A percentile compares a stretch with the other conserved stretches of the same genome.
These are phyloP conservation scores for Dictyostelium discoideum DNA, from an alignment of 78 protist genomes.

Conservation along the genomic window DNA sequence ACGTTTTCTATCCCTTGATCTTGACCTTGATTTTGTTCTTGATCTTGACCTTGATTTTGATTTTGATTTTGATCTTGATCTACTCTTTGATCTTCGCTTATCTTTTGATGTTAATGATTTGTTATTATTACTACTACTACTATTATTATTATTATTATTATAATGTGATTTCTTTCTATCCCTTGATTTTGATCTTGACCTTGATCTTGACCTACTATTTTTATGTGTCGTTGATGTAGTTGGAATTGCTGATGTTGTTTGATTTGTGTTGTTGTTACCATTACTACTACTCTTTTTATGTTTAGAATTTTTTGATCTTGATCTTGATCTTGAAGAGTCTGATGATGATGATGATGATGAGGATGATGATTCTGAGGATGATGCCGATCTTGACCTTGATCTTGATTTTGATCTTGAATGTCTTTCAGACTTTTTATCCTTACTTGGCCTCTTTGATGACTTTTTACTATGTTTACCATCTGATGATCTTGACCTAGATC, in stretches of 20 bases:
- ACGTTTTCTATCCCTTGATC: constrained; percentile 12
- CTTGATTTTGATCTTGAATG: neutral
- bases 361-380: neutral
- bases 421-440: neutral
- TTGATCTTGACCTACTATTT: neutral
- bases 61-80: neutral
- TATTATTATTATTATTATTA: too few relatives aligned
- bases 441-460: neutral
- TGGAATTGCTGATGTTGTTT: neutral
- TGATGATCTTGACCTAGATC: constrained; percentile 5
- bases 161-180: constrained; percentile 4
- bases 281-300: neutral
- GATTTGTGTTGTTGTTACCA: neutral
- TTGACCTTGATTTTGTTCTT: neutral
- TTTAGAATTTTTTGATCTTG: neutral
- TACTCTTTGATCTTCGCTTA: neutral
- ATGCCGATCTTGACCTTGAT: neutral
- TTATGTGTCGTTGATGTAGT: neutral
- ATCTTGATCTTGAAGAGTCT: neutral
- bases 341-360: neutral
- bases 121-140: too few relatives aligned
- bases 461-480: neutral
- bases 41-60: neutral
- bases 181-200: constrained; percentile 20
- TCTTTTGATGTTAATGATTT: neutral